Percentiles rank a stretch among this genome's conserved stretches.
Conservation (phyloP, 2,329 filamentous ascomycete genomes). For the Nemania abortiva region DNA sequence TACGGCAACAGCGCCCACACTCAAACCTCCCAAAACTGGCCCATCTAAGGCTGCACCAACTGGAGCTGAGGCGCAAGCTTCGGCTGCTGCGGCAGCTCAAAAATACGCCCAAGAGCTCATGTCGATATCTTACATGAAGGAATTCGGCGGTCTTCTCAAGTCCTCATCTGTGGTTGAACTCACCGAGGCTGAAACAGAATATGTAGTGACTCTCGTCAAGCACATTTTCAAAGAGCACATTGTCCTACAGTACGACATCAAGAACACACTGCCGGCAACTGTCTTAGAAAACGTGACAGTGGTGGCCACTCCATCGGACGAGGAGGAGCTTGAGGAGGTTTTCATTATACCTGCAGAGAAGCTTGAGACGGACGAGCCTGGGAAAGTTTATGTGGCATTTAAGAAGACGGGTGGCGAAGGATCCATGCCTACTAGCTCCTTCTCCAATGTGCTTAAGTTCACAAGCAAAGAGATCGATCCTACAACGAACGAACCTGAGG, state of each 20-base stretch:
- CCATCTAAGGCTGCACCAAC: constrained; percentile 77
- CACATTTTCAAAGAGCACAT: constrained; percentile 98
- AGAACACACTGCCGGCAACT: constrained; percentile 94
- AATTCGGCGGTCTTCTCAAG: constrained; percentile 92
- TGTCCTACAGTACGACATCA: constrained; percentile 95
- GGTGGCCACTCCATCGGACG: constrained; percentile 81
- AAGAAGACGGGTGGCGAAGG: constrained; percentile 81
- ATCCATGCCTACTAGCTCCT: constrained; percentile 82
- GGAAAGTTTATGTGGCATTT: constrained; percentile 95
- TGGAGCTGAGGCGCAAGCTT: constrained; percentile 79
- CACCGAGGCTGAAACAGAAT: constrained; percentile 97
- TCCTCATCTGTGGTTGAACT: constrained; percentile 88
- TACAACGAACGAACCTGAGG: constrained; percentile 90
- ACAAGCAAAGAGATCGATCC: constrained; percentile 98
- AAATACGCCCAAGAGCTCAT: constrained; percentile 90
- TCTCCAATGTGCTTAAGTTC: constrained; percentile 95
- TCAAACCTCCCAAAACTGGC: constrained; percentile 90
- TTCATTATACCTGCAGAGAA: constrained; percentile 93
- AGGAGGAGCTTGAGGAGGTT: constrained; percentile 87
- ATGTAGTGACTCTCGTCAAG: constrained; percentile 93
- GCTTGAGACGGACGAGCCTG: constrained; percentile 85
- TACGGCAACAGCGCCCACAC: constrained; percentile 88
- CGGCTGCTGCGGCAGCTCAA: constrained; percentile 83
- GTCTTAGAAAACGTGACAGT: constrained; percentile 91
- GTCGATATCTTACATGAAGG: constrained; percentile 89